Base-by-base conservation (phyloP, 2,329 filamentous ascomycete genomes). In the Aspergillus tubingensis region DNA sequence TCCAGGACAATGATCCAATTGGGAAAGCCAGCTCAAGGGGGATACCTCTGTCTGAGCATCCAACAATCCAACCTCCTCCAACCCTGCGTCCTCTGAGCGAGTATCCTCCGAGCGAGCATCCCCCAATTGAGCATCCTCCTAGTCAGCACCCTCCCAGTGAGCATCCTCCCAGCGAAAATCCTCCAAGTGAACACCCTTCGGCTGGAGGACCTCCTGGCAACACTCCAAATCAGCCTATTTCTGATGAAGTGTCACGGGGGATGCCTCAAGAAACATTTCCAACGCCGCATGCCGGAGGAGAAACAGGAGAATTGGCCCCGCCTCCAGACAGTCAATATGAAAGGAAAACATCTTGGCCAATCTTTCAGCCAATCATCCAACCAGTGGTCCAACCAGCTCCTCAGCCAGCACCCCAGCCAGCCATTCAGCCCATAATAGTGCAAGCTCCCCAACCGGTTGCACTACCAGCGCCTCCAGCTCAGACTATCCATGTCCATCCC, bases 401-500 rank as follows among this genome's bases (percentile, higher is more conserved):
- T 25, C 59, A 57, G 8, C 62, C 59, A 27, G 57, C 52, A 30
- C 44, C 23, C 17, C 56, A 62, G 27, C 58, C 59, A n/a, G 47
- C 30, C 8, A 43, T 43, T 8, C 53, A 47, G 27, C 53, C 53
- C 23, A 47, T 53, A 38, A 52, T 52, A 17, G 27, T 38, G 36
- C 50, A 30, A 21, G 54, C 49, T 25, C 32, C 32, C 15, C 59
- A 57, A 3, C 62, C 59, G 19, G 54, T 57, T 15, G 8, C 58
- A 11, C 58, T 59, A 39, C 32, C 58, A 30, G 47, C 65, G 5
- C 53, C 53, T 19, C 59, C 68, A 38, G 60, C 27, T 11, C 59
- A 62, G 8, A 59, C 59, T 8, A 59, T 66, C 17, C 60, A 61
- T 49, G 47, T 62, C 8, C 48, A 64, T 50, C 63, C 69, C 8